phyloP scores from a whole-genome alignment of 1,139 yeast genomes.

The Magnusiomyces ingens region DNA sequence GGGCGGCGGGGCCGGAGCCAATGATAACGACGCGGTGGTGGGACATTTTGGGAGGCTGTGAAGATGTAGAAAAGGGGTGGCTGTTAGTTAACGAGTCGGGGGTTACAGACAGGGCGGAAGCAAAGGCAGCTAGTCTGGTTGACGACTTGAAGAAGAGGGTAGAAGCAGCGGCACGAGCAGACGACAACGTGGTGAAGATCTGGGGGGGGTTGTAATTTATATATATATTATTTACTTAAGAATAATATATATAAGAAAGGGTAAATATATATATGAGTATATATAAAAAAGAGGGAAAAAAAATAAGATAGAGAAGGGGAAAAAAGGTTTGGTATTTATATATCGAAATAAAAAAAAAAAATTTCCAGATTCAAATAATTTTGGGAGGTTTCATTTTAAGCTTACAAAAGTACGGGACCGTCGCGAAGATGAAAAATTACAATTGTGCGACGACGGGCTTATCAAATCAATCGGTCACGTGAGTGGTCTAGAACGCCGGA shows the following conservation, averaged over 20 bases:
- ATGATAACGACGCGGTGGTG: constrained; percentile 87
- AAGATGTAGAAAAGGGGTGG: neutral
- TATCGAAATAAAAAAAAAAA: neutral
- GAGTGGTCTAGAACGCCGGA: no score
- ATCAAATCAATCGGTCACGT: no score
- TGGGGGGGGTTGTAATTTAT: neutral
- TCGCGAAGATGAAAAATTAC: no score
- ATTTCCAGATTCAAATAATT: no score
- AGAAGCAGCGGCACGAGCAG: neutral
- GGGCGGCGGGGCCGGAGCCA: constrained; percentile 99
- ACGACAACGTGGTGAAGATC: neutral
- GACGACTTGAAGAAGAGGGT: neutral
- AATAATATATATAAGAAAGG: no score
- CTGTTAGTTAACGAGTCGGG: neutral
- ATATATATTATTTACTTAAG: no score
- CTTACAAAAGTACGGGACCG: no score
- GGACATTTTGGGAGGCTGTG: constrained; percentile 22
- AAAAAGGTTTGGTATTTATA: neutral
- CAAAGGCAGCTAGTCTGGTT: constrained; percentile 6
- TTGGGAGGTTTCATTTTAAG: no score
- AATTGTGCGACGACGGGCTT: no score
- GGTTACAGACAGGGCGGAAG: constrained; percentile 2
- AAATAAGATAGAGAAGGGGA: neutral
- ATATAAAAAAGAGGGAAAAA: neutral
- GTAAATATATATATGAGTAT: neutral